Percentiles rank a stretch among this genome's conserved stretches.
Evolutionary conservation across 2,329 filamentous ascomycete genomes (phyloP).

Genomic region (Biscogniauxia mediterranea): DNA sequence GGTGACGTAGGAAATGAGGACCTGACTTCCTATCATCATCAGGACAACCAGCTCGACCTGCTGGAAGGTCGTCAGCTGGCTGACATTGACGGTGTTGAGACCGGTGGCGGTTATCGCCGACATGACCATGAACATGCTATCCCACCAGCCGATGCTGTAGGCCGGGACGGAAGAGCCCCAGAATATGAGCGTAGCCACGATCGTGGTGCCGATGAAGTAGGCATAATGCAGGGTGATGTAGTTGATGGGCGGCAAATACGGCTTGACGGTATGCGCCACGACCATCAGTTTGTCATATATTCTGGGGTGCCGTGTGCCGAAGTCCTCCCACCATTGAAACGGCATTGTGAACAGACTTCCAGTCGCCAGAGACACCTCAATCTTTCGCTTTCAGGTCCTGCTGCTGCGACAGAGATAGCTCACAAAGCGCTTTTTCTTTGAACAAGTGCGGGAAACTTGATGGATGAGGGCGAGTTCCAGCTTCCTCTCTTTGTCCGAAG

Average conservation of each 20-base stretch:
- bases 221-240: constrained; percentile 65
- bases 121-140: constrained; percentile 64
- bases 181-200: constrained; percentile 60
- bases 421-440: background rate
- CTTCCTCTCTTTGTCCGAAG: constrained; percentile 3
- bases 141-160: constrained; percentile 55
- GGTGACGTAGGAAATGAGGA: constrained; percentile 66
- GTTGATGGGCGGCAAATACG: constrained; percentile 47
- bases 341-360: constrained; percentile 9
- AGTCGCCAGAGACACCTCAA: constrained; percentile 4
- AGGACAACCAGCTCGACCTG: constrained; percentile 64
- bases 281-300: constrained; percentile 10
- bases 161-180: constrained; percentile 54
- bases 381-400: constrained; percentile 2
- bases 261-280: constrained; percentile 9
- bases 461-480: background rate
- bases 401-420: constrained; percentile 5
- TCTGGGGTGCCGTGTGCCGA: constrained; percentile 15
- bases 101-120: constrained; percentile 68
- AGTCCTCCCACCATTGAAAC: constrained; percentile 20
- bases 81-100: constrained; percentile 66
- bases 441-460: constrained; percentile 3
- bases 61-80: constrained; percentile 64
- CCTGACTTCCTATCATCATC: constrained; percentile 63
- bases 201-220: constrained; percentile 59